Percentiles rank a stretch among this genome's conserved stretches.
Evolutionary conservation across 768 basidiomycete species (phyloP).

Genomic region (Podaxis pistillaris): DNA sequence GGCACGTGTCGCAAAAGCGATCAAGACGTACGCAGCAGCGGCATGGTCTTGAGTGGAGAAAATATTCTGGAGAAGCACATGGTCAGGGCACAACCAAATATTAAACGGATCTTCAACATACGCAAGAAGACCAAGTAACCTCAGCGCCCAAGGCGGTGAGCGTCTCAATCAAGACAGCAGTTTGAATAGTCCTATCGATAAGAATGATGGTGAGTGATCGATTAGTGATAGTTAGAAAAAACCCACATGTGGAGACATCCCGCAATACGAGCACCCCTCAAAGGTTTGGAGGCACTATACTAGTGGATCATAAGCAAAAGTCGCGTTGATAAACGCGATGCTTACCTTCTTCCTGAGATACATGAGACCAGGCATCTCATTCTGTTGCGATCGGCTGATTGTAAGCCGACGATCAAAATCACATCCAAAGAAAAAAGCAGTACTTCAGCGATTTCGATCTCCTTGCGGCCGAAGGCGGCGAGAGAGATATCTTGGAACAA

Average conservation of each 20-base stretch:
- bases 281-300: slow-evolving; percentile 79
- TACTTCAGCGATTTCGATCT: slow-evolving; percentile 99
- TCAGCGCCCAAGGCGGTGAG: slow-evolving; percentile 93
- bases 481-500: slow-evolving; percentile 76
- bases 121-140: slow-evolving; percentile 98
- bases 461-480: slow-evolving; percentile 99
- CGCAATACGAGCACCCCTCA: slow-evolving; percentile 93
- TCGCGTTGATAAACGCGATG: slow-evolving; percentile 13
- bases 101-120: slow-evolving; percentile 36
- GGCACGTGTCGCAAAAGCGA: background rate
- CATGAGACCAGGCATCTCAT: slow-evolving; percentile 96
- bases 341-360: slow-evolving; percentile 83
- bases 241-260: slow-evolving; percentile 96
- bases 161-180: slow-evolving; percentile 98
- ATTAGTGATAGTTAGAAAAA: background rate
- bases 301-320: slow-evolving; percentile 30
- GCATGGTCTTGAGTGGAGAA: slow-evolving; percentile 99
- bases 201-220: background rate
- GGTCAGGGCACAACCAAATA: background rate
- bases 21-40: slow-evolving; percentile 76
- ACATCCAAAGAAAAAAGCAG: slow-evolving; percentile 13
- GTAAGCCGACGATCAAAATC: slow-evolving; percentile 16
- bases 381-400: slow-evolving; percentile 38
- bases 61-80: slow-evolving; percentile 70
- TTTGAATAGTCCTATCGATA: slow-evolving; percentile 87